A percentile compares a stretch with the other conserved stretches of the same genome.
These are phyloP conservation scores for Mycena venus DNA, from an alignment of 768 basidiomycete genomes.

Conservation along the genomic window DNA sequence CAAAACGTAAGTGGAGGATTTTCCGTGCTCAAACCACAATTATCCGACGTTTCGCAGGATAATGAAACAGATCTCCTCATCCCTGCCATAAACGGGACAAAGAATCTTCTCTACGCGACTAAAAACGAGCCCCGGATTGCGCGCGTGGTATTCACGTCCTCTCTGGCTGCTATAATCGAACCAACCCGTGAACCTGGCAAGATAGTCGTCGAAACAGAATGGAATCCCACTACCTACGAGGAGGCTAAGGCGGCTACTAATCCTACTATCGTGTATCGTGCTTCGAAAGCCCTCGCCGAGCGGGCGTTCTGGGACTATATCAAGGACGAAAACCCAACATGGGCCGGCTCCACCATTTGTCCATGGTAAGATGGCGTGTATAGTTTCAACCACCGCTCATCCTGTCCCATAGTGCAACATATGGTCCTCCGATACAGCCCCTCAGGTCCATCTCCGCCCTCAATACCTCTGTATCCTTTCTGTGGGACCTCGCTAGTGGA, in stretches of 20 bases:
- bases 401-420: not conserved
- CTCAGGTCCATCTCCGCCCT: constrained; percentile 13
- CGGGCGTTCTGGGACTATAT: constrained; percentile 37
- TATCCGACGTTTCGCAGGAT: constrained; percentile 5
- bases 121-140: constrained; percentile 56
- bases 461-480: constrained; percentile 27
- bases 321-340: constrained; percentile 15
- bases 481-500: constrained; percentile 26
- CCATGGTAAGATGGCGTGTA: constrained; percentile 8
- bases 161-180: constrained; percentile 46
- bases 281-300: constrained; percentile 40
- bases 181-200: not conserved
- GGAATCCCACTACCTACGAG: constrained; percentile 38
- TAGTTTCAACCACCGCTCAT: not conserved
- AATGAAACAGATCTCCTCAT: constrained; percentile 16
- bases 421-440: constrained; percentile 12
- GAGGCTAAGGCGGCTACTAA: constrained; percentile 22
- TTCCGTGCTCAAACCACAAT: too few relatives aligned
- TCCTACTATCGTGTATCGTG: constrained; percentile 30
- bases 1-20: constrained; percentile 35
- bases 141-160: constrained; percentile 57
- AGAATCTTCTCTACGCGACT: constrained; percentile 49
- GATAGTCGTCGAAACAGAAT: constrained; percentile 30
- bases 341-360: constrained; percentile 13
- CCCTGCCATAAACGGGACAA: constrained; percentile 34